Evolutionary conservation across 768 basidiomycete genomes (phyloP), one percentile per base, ranked within the genome.

Genomic region (Sporobolomyces pararoseus): DNA sequence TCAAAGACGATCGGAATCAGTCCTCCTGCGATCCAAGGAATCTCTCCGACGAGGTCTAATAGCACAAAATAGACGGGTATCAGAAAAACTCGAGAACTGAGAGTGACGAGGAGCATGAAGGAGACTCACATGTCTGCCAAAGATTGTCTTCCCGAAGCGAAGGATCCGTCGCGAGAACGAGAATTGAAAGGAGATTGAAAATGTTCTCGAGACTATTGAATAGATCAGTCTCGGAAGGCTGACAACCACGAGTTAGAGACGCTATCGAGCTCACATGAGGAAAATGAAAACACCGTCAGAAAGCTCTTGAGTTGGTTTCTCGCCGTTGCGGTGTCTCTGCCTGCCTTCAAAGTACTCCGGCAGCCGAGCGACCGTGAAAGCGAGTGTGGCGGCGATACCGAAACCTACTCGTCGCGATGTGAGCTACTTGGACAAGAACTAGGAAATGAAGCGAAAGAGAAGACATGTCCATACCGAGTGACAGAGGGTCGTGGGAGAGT

Each of bases 101-200:
- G 14, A 13, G 37, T 19, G 19, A 29, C 17, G 55, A 25, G 21
- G 37, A 12, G 19, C n/a, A n/a, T n/a, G 53, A 27, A 42, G 21
- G 4, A 19, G 6, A 49, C 59, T 34, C 4, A 47, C 42, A 60
- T 21, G 25, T 34, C 7, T 13, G 5, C 3, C 31, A 46, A 14
- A 14, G 31, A 29, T 21, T 29, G 2, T 34, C 31, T 31, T 17
- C 46, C 3, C 34, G 46, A 39, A 61, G 59, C 4, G 44, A 49
- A 10, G 59, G 59, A 35, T 59, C 35, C 1, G 29, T 13, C 25
- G 65, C 49, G 25, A 66, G 65, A 12, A 46, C 25, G 14, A 66
- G 17, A 17, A 66, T 66, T 9, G 65, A 39, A 3, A 13, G 13
- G 4, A 66, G 27, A 49, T 66, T 66, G 65, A 66, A 66, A 27